Percentiles rank a stretch among this genome's conserved stretches.
phyloP scores from a whole-genome alignment of 2,329 filamentous ascomycete genomes.

The Monosporascus sp. region DNA sequence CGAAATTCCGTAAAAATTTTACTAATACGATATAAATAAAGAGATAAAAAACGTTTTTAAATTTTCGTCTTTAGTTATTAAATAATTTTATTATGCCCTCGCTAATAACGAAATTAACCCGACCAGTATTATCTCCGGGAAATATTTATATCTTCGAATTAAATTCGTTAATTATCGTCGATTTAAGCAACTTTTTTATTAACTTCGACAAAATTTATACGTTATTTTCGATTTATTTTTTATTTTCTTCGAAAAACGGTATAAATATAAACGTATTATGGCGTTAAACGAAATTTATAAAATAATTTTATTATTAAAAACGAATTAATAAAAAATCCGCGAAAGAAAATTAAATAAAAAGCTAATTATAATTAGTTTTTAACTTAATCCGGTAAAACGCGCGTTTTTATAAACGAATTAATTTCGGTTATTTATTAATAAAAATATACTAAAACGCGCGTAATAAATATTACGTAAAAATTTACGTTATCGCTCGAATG shows the following conservation, averaged over 20 bases:
- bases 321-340: neutral
- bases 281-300: conserved; percentile 57
- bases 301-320: no score
- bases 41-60: conserved; percentile 36
- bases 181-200: conserved; percentile 51
- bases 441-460: conserved; percentile 13
- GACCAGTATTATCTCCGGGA: conserved; percentile 3
- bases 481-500: conserved; percentile 16
- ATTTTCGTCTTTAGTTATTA: conserved; percentile 42
- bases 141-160: conserved; percentile 24
- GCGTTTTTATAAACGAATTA: conserved; percentile 11
- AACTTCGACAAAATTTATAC: conserved; percentile 47
- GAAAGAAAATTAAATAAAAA: no score
- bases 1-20: conserved; percentile 31
- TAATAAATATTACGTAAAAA: conserved; percentile 18
- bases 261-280: conserved; percentile 39
- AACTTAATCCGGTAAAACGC: conserved; percentile 6
- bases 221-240: conserved; percentile 50
- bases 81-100: conserved; percentile 44
- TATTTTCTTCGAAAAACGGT: conserved; percentile 39
- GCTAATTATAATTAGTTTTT: conserved; percentile 11
- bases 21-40: conserved; percentile 23
- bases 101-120: conserved; percentile 3
- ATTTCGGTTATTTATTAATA: conserved; percentile 16
- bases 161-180: conserved; percentile 50